Evolutionary conservation across 2,329 filamentous ascomycete genomes (phyloP).

Genomic region (Cytospora mali): DNA sequence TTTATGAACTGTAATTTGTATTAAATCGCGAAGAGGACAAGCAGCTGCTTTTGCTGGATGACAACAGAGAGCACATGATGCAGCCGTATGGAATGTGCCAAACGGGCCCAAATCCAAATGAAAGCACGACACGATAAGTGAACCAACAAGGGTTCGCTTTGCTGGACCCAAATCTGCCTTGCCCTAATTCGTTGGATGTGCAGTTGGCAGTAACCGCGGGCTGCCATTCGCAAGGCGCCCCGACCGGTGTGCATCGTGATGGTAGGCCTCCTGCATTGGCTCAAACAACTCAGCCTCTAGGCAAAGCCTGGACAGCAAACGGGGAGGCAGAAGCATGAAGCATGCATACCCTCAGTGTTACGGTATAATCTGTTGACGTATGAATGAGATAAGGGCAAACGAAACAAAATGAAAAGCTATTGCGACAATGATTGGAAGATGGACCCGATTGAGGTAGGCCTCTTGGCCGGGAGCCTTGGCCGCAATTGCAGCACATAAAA

Average conservation of each 20-base stretch:
- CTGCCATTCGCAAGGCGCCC: neutral
- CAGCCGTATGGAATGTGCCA: neutral
- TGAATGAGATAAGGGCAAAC: neutral
- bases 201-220: neutral
- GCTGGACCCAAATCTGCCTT: neutral
- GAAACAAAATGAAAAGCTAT: neutral
- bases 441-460: neutral
- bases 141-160: neutral
- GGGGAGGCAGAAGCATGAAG: neutral
- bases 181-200: neutral
- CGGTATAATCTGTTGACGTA: neutral
- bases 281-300: constrained; percentile 31
- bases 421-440: neutral
- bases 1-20: neutral
- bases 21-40: neutral
- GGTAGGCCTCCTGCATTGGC: constrained; percentile 23
- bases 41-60: too few species aligned
- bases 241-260: neutral
- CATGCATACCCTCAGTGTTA: neutral
- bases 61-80: neutral
- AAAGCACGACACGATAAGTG: constrained; percentile 4
- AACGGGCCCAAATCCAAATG: neutral
- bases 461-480: neutral
- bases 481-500: neutral
- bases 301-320: neutral